Percentiles rank a stretch among this genome's conserved stretches.
Conservation (phyloP, 768 basidiomycete genomes). For the Termitomyces sp. region DNA sequence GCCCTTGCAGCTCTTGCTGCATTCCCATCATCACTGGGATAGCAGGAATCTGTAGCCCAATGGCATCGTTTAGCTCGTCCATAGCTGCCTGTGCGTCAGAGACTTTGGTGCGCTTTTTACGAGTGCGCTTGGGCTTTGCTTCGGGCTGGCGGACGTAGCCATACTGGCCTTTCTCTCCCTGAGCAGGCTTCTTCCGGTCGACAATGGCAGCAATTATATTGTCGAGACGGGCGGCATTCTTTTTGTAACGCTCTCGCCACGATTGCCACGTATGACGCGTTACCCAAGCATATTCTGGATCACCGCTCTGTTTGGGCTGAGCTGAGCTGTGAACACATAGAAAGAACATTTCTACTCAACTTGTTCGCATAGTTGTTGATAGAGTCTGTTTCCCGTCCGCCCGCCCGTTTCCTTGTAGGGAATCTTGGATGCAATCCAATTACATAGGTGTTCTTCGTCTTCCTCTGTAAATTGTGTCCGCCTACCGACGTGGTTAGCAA, state of each 20-base stretch:
- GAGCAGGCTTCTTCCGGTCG: slow-evolving; percentile 62
- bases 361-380: slow-evolving; percentile 77
- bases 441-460: slow-evolving; percentile 72
- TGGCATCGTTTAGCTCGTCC: slow-evolving; percentile 20
- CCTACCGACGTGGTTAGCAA: slow-evolving; percentile 33
- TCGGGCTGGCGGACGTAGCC: slow-evolving; percentile 78
- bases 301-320: slow-evolving; percentile 42
- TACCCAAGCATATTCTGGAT: slow-evolving; percentile 80
- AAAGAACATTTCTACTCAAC: slow-evolving; percentile 31
- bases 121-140: slow-evolving; percentile 58
- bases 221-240: slow-evolving; percentile 71
- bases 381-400: slow-evolving; percentile 77
- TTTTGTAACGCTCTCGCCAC: slow-evolving; percentile 88
- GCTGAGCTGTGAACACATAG: neutral
- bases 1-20: slow-evolving; percentile 16
- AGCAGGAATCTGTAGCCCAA: slow-evolving; percentile 20
- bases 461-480: slow-evolving; percentile 76
- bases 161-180: slow-evolving; percentile 79
- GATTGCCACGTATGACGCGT: slow-evolving; percentile 86
- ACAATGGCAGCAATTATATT: slow-evolving; percentile 62
- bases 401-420: slow-evolving; percentile 83
- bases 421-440: slow-evolving; percentile 81
- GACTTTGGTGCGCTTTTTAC: slow-evolving; percentile 45
- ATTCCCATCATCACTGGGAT: slow-evolving; percentile 14
- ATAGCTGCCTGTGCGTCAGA: slow-evolving; percentile 25